Evolutionary conservation across 1,284 basidiomycete species (phyloP), one percentile per base, ranked within the genome.

Genomic region (Agroathelia rolfsii): DNA sequence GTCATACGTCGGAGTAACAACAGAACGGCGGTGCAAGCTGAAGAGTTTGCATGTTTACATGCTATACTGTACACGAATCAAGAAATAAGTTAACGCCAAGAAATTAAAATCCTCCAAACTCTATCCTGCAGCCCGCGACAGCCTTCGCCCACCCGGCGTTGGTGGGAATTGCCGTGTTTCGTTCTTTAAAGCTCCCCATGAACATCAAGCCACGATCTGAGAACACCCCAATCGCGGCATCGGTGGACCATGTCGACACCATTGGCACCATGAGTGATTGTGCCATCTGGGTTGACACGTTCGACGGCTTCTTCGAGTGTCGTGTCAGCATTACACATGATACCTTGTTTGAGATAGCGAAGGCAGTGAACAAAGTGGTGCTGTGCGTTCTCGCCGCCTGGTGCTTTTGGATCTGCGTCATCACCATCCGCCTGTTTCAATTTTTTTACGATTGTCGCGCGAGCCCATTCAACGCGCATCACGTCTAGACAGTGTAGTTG

Each of bases 341-440:
- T 44, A 10, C 50, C 48, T 40, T 63, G 60, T 18, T 52, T 42
- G 10, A 63, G 46, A 40, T 63, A 63, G 8, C 55, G 51, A 32
- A 63, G 38, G 35, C 61, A 64, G 30, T 64, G 62, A 30, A 56
- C 43, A 21, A 56, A 45, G 38, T 63, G 61, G 15, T 50, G 47
- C 16, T 44, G 47, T 15, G 49, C 39, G 24, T 49, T 48, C 6
- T 49, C 53, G 28, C 48, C 49, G 17, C n/a, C n/a, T n/a, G 36
- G 44, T 46, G 20, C 31, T 28, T 10, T 31, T 12, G n/a, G 13
- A 24, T 13, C 22, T 24, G 17, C n/a, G n/a, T n/a, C n/a, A n/a
- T n/a, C n/a, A n/a, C n/a, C n/a, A n/a, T n/a, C n/a, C n/a, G n/a
- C n/a, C n/a, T n/a, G n/a, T n/a, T n/a, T n/a, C n/a, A n/a, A n/a